These are phyloP conservation scores for Fistulifera pelliculosa DNA, from an alignment of 108 stramenopile genomes.

Conservation along the genomic window DNA sequence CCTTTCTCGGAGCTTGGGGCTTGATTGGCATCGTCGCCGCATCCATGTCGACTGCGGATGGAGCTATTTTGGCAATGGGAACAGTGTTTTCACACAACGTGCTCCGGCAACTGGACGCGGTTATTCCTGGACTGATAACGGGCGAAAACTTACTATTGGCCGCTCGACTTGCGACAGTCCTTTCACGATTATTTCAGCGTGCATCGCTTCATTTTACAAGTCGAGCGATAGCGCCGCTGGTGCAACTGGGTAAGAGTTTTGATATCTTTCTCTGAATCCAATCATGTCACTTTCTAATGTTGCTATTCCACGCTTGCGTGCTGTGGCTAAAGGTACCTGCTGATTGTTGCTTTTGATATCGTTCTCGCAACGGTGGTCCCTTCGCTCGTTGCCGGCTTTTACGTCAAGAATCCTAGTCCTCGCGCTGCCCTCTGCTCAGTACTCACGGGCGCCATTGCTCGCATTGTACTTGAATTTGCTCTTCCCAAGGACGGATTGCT, in stretches of 20 bases:
- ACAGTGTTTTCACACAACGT: slow-evolving; percentile 76
- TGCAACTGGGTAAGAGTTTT: slow-evolving; percentile 67
- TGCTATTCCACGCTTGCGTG: too few species aligned
- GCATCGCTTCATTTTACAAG: slow-evolving; percentile 52
- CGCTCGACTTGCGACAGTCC: slow-evolving; percentile 49
- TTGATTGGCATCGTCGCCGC: slow-evolving; percentile 73
- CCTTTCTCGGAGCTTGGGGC: slow-evolving; percentile 63
- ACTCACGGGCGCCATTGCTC: slow-evolving; percentile 38
- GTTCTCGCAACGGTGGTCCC: slow-evolving; percentile 69
- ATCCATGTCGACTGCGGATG: slow-evolving; percentile 65
- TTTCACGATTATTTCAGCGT: slow-evolving; percentile 34
- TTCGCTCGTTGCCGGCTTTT: slow-evolving; percentile 67
- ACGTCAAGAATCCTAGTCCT: slow-evolving; percentile 65
- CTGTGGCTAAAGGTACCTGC: too few species aligned
- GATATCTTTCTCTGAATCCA: slow-evolving; percentile 74
- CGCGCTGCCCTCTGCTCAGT: slow-evolving; percentile 51
- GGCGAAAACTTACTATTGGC: slow-evolving; percentile 31
- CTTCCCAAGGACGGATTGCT: slow-evolving; percentile 72
- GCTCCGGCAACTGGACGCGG: slow-evolving; percentile 33
- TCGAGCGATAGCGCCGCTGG: slow-evolving; percentile 19
- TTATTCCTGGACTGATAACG: slow-evolving; percentile 25
- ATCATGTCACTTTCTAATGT: too few species aligned
- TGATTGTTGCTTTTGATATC: slow-evolving; percentile 83
- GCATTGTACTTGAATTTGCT: slow-evolving; percentile 57
- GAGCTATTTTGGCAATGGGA: slow-evolving; percentile 78